A percentile compares a stretch with the other conserved stretches of the same genome.
Conservation (phyloP, 345 rosid species). For the Arabis alpina region DNA sequence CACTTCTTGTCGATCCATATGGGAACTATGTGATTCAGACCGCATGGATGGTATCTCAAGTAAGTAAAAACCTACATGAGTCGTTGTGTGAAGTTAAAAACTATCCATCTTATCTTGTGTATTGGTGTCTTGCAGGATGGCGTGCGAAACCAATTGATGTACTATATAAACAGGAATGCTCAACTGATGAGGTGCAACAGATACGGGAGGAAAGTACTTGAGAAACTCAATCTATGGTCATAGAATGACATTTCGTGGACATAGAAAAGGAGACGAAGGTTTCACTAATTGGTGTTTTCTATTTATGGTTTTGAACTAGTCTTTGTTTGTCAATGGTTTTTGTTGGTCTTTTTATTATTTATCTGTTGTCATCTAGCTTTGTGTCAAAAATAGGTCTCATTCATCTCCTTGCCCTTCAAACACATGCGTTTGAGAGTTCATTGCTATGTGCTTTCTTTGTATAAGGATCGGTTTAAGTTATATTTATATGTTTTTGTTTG, state of each 20-base stretch:
- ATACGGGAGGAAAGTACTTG: conserved; percentile 61
- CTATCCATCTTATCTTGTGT: neutral
- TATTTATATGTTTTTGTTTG: no score
- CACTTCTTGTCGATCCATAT: conserved; percentile 55
- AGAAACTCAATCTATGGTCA: conserved; percentile 18
- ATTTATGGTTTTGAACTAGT: neutral
- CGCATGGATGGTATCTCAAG: conserved; percentile 59
- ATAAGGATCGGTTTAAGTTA: neutral
- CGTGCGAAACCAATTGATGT: neutral
- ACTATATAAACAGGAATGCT: conserved; percentile 40
- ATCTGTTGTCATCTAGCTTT: neutral
- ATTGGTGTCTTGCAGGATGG: neutral
- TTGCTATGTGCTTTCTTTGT: neutral
- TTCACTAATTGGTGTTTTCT: neutral
- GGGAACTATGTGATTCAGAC: conserved; percentile 73
- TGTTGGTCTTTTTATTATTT: neutral
- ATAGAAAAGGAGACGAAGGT: neutral
- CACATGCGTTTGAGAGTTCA: neutral
- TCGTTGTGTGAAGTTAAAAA: neutral
- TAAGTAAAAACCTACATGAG: conserved; percentile 19
- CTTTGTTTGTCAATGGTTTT: neutral
- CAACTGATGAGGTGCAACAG: conserved; percentile 52
- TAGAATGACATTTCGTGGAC: neutral
- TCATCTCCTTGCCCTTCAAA: no score
- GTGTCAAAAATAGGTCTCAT: neutral